Conservation (phyloP, 257 asterid genomes). For the Solanum lignicaule region DNA sequence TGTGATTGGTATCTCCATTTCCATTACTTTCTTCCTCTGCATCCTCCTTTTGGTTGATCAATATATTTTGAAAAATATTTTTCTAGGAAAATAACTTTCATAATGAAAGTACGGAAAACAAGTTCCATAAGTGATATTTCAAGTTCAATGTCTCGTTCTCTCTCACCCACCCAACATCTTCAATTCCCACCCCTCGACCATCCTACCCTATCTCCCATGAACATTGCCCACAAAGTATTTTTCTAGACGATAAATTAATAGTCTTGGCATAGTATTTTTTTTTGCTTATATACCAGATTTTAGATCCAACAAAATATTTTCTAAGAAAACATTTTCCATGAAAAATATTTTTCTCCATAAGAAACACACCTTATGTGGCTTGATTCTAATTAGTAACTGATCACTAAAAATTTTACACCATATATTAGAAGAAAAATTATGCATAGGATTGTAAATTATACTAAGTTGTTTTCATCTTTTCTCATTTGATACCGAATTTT, state of each 20-base stretch:
- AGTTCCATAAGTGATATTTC: too few species aligned
- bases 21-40: background rate
- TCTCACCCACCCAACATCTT: background rate
- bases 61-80: background rate
- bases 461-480: background rate
- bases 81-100: background rate
- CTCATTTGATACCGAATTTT: background rate
- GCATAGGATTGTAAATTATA: background rate
- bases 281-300: background rate
- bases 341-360: too few species aligned
- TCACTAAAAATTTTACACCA: background rate
- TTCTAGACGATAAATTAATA: too few species aligned
- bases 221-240: background rate
- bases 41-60: background rate
- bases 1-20: background rate
- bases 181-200: background rate
- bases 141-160: background rate
- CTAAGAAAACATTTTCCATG: too few species aligned
- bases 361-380: background rate
- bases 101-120: background rate
- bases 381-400: background rate
- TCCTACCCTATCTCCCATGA: background rate
- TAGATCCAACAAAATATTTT: background rate
- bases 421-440: background rate
- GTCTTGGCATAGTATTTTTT: too few species aligned